A percentile compares a stretch with the other conserved stretches of the same genome.
Conservation (phyloP, 2,329 filamentous ascomycete genomes). For the Fusarium sp. region DNA sequence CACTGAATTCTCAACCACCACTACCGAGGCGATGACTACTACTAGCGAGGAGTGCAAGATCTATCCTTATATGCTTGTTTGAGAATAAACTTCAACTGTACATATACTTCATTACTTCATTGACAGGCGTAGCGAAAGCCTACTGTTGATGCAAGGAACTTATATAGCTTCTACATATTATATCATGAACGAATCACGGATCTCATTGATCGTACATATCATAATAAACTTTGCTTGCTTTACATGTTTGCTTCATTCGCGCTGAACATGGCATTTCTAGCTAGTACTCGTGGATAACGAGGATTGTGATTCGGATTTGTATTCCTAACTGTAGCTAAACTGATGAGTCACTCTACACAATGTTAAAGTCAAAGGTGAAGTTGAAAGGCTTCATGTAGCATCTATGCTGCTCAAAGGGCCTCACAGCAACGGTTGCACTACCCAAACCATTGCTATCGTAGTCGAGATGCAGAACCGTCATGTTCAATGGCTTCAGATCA, state of each 20-base stretch:
- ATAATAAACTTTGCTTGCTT: neutral
- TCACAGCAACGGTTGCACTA: constrained; percentile 14
- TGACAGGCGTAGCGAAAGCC: rapidly evolving
- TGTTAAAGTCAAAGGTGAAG: constrained; percentile 21
- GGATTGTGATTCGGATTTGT: neutral
- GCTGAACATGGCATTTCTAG: no score
- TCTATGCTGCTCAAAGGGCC: constrained; percentile 29
- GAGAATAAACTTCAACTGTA: neutral
- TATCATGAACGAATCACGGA: neutral
- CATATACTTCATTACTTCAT: neutral
- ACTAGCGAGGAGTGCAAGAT: neutral
- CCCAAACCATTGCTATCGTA: constrained; percentile 27
- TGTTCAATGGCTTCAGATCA: constrained; percentile 19
- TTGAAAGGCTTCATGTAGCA: constrained; percentile 20
- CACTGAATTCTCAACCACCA: neutral
- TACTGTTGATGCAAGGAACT: neutral
- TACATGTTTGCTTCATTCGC: no score
- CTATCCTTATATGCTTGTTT: neutral
- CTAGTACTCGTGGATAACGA: no score
- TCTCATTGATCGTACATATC: neutral
- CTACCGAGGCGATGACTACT: neutral
- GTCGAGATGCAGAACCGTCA: constrained; percentile 26
- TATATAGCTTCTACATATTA: neutral
- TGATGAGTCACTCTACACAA: neutral
- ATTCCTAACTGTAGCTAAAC: no score